Base-by-base conservation (phyloP, 768 basidiomycete species). In the Rhodotorula babjevae region DNA sequence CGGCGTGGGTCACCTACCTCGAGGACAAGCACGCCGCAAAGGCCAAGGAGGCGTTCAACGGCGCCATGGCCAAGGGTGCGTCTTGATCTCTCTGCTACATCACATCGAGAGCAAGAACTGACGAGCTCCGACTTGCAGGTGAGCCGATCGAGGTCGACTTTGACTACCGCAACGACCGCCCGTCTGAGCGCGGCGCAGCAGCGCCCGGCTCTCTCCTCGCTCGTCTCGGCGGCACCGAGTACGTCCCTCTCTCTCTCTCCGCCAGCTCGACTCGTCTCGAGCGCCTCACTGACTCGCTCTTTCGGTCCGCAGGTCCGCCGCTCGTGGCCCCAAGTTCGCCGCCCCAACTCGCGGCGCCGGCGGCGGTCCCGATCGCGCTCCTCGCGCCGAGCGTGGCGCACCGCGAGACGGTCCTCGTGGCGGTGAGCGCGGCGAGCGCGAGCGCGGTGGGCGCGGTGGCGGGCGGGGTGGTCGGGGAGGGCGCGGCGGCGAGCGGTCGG, bases 11-110 rank as follows among this genome's bases (percentile, higher is more conserved):
- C 27, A 63, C 68, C 21, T 76, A 65, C 70, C 61, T 36, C 29
- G 66, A 42, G 21, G 74, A 68, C 61, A 68, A 77, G 31, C 65
- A 78, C 47, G 78, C 77, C 1, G 61, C 57, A 21, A 36, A 68
- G 61, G 78, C 78, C 0, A 76, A 77, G 64, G 68, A 74, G n/a
- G 73, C 72, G n/a, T 79, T 78, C 69, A 65, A 79, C 55, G 77
- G 77, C 46, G 76, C 76, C 0, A 65, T 69, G 42, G 77, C 77
- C 50, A 79, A 79, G 69, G 78, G 78, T 79, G 23, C 56, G 56
- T 23, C 21, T 42, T 7, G 44, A 8, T 23, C 16, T 36, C 58
- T 8, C 46, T 58, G 10, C 10, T 25, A 29, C 40, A 10, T 15
- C 12, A 16, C 46, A 12, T 40, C 40, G 25, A n/a, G 14, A 21